These are phyloP conservation scores for Fusarium sp. DNA, from an alignment of 2,329 filamentous ascomycete species.

Conservation along the genomic window DNA sequence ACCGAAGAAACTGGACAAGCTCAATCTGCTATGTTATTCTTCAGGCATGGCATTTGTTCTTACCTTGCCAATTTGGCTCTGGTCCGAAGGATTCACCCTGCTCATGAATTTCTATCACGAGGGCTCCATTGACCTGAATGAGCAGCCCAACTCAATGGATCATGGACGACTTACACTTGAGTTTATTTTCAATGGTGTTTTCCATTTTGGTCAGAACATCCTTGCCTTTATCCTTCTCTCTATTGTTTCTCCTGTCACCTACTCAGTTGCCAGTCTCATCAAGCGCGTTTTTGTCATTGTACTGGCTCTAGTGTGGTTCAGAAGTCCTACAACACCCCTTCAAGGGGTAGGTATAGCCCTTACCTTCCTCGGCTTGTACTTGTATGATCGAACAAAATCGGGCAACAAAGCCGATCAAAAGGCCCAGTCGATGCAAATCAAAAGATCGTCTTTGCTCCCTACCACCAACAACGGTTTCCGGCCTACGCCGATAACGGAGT, in stretches of 20 bases:
- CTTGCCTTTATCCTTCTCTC: constrained; percentile 92
- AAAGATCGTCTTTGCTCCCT: constrained; percentile 70
- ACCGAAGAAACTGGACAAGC: constrained; percentile 89
- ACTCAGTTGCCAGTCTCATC: constrained; percentile 94
- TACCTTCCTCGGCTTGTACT: constrained; percentile 91
- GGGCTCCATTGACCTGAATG: constrained; percentile 74
- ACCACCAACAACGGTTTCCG: constrained; percentile 60
- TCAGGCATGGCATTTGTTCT: constrained; percentile 90
- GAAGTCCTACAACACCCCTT: constrained; percentile 83
- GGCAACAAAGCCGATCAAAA: constrained; percentile 88
- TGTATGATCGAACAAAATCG: constrained; percentile 93
- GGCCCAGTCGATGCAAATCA: constrained; percentile 67
- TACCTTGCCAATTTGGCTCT: constrained; percentile 92
- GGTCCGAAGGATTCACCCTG: constrained; percentile 84
- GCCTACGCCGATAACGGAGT: constrained; percentile 38
- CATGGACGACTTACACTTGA: constrained; percentile 82
- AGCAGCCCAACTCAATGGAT: constrained; percentile 75
- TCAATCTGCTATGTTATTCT: constrained; percentile 97
- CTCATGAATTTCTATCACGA: constrained; percentile 83
- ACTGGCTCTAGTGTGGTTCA: constrained; percentile 96
- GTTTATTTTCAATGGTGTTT: constrained; percentile 95
- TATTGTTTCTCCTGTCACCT: constrained; percentile 95
- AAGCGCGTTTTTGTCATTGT: constrained; percentile 98
- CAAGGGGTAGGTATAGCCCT: constrained; percentile 88
- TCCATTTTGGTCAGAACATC: constrained; percentile 97